Percentiles rank a stretch among this genome's conserved stretches.
phyloP scores from a whole-genome alignment of 192 early-diverging fungal species.

The Backusella australiensis region DNA sequence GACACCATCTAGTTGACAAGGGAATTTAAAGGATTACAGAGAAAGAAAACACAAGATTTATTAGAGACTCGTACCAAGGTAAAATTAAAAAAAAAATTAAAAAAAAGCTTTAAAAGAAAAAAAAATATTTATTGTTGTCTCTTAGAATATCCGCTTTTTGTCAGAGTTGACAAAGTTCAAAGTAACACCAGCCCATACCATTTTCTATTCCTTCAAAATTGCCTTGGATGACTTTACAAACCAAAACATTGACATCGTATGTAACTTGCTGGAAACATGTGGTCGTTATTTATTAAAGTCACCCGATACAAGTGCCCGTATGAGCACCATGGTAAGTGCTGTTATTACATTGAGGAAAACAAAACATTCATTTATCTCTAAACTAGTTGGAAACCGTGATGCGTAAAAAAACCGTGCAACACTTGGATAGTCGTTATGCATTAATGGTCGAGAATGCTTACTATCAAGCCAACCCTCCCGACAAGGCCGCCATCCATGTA shows the following conservation, averaged over 20 bases:
- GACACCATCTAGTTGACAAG: slow-evolving; percentile 56
- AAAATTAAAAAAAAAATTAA: background rate
- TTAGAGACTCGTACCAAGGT: slow-evolving; percentile 78
- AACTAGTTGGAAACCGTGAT: slow-evolving; percentile 79
- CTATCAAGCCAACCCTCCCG: slow-evolving; percentile 86
- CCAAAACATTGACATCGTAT: slow-evolving; percentile 83
- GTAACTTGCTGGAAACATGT: slow-evolving; percentile 83
- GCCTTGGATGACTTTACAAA: slow-evolving; percentile 83
- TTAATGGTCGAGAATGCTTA: slow-evolving; percentile 96
- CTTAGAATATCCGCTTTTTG: slow-evolving; percentile 77
- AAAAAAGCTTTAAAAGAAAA: background rate
- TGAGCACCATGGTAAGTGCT: slow-evolving; percentile 59
- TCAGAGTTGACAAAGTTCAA: slow-evolving; percentile 94
- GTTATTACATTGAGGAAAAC: background rate
- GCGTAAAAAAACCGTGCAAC: slow-evolving; percentile 82
- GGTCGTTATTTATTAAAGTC: slow-evolving; percentile 83
- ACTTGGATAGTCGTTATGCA: slow-evolving; percentile 79
- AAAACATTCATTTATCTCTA: slow-evolving; percentile 16
- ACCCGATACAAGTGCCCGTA: slow-evolving; percentile 70
- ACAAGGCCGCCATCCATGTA: slow-evolving; percentile 49
- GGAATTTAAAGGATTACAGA: slow-evolving; percentile 70
- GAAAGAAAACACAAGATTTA: slow-evolving; percentile 67
- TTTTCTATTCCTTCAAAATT: slow-evolving; percentile 83
- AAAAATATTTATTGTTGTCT: background rate
- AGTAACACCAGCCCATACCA: slow-evolving; percentile 74